Base-by-base conservation (phyloP, 1,139 yeast genomes). In the Kodamaea ohmeri region DNA sequence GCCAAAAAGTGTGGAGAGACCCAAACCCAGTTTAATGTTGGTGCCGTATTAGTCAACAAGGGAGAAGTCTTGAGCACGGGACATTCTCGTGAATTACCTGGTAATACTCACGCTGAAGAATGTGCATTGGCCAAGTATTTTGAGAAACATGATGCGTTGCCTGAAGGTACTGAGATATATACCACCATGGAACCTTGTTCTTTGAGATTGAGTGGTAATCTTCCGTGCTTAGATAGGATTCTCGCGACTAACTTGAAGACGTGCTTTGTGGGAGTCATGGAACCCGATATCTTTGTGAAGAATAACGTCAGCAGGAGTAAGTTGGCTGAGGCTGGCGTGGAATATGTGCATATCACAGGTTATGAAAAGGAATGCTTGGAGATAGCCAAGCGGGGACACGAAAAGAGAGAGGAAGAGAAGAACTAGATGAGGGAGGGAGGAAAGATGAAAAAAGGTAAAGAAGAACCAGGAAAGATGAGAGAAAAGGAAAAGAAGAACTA, bases 151-250 rank as follows among this genome's bases (percentile, higher is more conserved):
- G 26, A 31, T 17, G 11, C 4, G 6, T 18, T 29, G 25, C 97
- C 97, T 0, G 56, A 53, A 13, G 96, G 96, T 0, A 79, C 95
- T 0, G 88, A 84, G 31, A 63, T 92, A 9, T 94, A 87, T 59
- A 92, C 98, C 0, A 87, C 97, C 0, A 94, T 94, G 98, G 99
- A 94, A 53, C 99, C 99, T 0, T 94, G 99, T 56, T 82, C 95
- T 2, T 75, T 77, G 42, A 69, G 99, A 40, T 66, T 92, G 28
- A 89, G 97, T 58, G 98, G 98, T 0, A 90, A 90, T 51, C 56
- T 72, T 38, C 96, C 98, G 0, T 92, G 99, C 61, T 80, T 80
- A 2, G 90, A 89, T 45, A 71, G 97, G 29, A 80, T 92, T 7
- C 53, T 88, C 32, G 66, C 61, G 2, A 60, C 80, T 2, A 56